phyloP scores from a whole-genome alignment of 2,329 filamentous ascomycete species.

The Epichloe sibirici region DNA sequence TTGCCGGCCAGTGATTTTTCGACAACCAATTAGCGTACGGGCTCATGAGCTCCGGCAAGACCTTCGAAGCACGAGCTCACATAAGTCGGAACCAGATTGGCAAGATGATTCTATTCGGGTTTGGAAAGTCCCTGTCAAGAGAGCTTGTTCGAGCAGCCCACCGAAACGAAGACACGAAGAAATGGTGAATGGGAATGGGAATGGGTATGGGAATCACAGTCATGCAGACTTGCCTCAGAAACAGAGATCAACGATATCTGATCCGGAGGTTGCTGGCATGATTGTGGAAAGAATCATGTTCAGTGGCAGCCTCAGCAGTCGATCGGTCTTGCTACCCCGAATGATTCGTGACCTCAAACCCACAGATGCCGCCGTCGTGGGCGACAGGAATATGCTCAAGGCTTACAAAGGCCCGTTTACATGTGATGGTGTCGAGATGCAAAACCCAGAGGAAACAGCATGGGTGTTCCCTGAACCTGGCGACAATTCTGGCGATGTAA shows the following conservation, averaged over 20 bases:
- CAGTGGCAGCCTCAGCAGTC: conserved; percentile 17
- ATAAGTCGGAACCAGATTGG: conserved; percentile 48
- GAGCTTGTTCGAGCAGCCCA: conserved; percentile 21
- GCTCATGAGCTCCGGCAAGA: conserved; percentile 53
- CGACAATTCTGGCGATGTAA: conserved; percentile 6
- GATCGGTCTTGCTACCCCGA: conserved; percentile 13
- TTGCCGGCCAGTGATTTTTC: conserved; percentile 71
- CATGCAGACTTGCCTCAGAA: conserved; percentile 2
- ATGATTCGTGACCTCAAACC: conserved; percentile 18
- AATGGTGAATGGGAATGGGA: conserved; percentile 5
- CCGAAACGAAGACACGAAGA: conserved; percentile 20
- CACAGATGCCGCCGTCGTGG: conserved; percentile 39
- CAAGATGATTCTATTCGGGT: conserved; percentile 66
- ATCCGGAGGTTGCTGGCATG: conserved; percentile 18
- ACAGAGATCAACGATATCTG: conserved; percentile 11
- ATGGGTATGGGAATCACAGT: background rate
- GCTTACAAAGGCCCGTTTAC: conserved; percentile 52
- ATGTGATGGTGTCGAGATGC: conserved; percentile 9
- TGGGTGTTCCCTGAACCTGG: conserved; percentile 16
- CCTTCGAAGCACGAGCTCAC: conserved; percentile 17
- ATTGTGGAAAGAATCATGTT: conserved; percentile 26
- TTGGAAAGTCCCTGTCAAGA: conserved; percentile 58
- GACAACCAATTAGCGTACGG: conserved; percentile 65
- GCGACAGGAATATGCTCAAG: conserved; percentile 51
- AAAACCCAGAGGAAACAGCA: conserved; percentile 13